Evolutionary conservation across 2,329 filamentous ascomycete genomes (phyloP).

Genomic region (Pestalotiopsis sp.): DNA sequence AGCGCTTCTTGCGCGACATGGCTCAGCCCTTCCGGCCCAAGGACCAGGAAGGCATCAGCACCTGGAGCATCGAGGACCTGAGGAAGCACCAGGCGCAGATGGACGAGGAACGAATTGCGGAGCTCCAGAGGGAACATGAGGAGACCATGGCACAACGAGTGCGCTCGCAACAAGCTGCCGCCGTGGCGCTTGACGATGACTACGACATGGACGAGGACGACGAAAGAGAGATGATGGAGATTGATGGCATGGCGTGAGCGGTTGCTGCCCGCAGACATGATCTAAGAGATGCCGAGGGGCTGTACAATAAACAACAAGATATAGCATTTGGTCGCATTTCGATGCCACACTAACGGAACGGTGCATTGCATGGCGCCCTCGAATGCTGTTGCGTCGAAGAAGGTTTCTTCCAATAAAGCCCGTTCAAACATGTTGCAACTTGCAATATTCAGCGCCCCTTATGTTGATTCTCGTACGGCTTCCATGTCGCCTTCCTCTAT

Average conservation of each 20-base stretch:
- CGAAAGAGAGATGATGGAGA: constrained; percentile 59
- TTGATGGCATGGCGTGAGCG: constrained; percentile 19
- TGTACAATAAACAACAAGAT: too few relatives aligned
- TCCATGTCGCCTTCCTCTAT: too few relatives aligned
- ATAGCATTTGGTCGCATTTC: too few relatives aligned
- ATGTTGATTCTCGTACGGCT: too few relatives aligned
- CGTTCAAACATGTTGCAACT: too few relatives aligned
- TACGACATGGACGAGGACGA: constrained; percentile 56
- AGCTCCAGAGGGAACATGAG: constrained; percentile 59
- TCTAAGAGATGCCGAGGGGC: background rate
- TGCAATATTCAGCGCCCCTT: too few relatives aligned
- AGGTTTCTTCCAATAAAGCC: too few relatives aligned
- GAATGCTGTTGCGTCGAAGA: too few relatives aligned
- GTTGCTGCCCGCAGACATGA: background rate
- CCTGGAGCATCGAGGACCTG: constrained; percentile 83
- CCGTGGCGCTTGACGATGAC: constrained; percentile 37
- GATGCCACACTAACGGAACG: too few relatives aligned
- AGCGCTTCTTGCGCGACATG: constrained; percentile 89
- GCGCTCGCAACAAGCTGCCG: constrained; percentile 25
- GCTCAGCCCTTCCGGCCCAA: constrained; percentile 82
- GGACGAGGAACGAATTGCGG: constrained; percentile 68
- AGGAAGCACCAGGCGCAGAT: constrained; percentile 76
- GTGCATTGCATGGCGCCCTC: too few relatives aligned
- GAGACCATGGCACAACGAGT: constrained; percentile 32
- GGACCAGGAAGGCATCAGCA: constrained; percentile 90